Conservation (phyloP, 2,329 filamentous ascomycete species). For the Pseudogymnoascus sp. region DNA sequence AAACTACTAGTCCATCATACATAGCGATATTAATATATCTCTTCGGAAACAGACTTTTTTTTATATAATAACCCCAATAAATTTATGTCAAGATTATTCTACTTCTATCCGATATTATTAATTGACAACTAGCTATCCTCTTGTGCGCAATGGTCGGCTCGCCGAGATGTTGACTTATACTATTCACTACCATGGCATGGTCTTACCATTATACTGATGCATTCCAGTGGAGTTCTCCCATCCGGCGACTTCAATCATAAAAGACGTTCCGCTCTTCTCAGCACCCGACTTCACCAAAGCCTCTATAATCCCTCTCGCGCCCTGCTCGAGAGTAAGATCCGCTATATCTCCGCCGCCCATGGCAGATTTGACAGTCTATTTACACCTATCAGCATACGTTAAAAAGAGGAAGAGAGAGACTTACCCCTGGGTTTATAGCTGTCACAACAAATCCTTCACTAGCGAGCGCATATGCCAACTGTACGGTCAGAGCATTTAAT, state of each 20-base stretch:
- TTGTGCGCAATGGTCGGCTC: neutral
- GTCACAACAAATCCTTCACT: neutral
- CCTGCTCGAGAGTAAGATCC: slow-evolving; percentile 8
- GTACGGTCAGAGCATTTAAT: slow-evolving; percentile 16
- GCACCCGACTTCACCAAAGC: neutral
- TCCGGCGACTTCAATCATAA: slow-evolving; percentile 9
- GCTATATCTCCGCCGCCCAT: slow-evolving; percentile 6
- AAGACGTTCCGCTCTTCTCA: slow-evolving; percentile 7
- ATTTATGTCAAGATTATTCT: no score
- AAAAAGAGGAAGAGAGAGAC: neutral
- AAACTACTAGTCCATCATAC: no score
- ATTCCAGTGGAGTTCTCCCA: slow-evolving; percentile 9
- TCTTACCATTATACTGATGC: slow-evolving; percentile 8
- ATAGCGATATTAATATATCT: no score
- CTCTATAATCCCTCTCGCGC: slow-evolving; percentile 7
- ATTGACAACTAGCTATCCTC: neutral
- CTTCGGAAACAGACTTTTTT: no score
- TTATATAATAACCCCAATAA: no score
- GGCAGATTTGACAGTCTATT: slow-evolving; percentile 1
- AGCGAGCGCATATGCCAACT: neutral
- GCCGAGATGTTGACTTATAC: neutral
- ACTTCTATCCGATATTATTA: neutral
- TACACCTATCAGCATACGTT: neutral
- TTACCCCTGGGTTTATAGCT: neutral
- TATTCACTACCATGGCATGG: slow-evolving; percentile 8